These are phyloP conservation scores for Terfezia boudieri DNA, from an alignment of 495 filamentous ascomycete species.

Conservation along the genomic window DNA sequence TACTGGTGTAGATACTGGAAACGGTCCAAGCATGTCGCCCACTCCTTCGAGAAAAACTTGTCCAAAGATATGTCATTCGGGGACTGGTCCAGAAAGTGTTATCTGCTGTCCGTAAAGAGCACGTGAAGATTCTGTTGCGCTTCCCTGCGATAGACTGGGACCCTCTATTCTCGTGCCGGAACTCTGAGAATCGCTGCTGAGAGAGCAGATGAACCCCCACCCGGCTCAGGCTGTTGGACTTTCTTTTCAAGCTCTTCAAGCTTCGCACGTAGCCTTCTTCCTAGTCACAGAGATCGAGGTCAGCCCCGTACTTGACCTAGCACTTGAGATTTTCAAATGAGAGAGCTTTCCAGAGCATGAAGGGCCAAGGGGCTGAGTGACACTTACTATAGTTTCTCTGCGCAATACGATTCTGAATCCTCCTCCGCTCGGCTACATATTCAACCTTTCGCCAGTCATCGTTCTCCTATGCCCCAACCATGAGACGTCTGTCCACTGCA, in stretches of 20 bases:
- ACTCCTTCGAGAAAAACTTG: too few relatives aligned
- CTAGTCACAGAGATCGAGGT: slow-evolving; percentile 3
- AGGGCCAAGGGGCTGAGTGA: not conserved
- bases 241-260: slow-evolving; percentile 16
- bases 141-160: too few relatives aligned
- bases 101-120: too few relatives aligned
- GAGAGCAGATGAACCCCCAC: too few relatives aligned
- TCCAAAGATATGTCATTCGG: too few relatives aligned
- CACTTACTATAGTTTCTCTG: slow-evolving; percentile 55
- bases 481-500: not conserved
- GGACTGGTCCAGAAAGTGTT: too few relatives aligned
- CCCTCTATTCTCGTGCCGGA: too few relatives aligned
- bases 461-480: slow-evolving; percentile 5
- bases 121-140: too few relatives aligned
- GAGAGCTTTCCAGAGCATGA: not conserved
- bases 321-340: not conserved
- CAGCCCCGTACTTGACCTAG: not conserved
- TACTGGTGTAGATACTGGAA: too few relatives aligned
- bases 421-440: slow-evolving; percentile 45
- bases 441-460: slow-evolving; percentile 67
- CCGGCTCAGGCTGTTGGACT: not conserved
- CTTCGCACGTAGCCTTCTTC: slow-evolving; percentile 15
- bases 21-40: too few relatives aligned
- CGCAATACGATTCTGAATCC: slow-evolving; percentile 55
- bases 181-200: too few relatives aligned